These are phyloP conservation scores for Arachnomyces sp. DNA, from an alignment of 2,329 filamentous ascomycete species.

Conservation along the genomic window DNA sequence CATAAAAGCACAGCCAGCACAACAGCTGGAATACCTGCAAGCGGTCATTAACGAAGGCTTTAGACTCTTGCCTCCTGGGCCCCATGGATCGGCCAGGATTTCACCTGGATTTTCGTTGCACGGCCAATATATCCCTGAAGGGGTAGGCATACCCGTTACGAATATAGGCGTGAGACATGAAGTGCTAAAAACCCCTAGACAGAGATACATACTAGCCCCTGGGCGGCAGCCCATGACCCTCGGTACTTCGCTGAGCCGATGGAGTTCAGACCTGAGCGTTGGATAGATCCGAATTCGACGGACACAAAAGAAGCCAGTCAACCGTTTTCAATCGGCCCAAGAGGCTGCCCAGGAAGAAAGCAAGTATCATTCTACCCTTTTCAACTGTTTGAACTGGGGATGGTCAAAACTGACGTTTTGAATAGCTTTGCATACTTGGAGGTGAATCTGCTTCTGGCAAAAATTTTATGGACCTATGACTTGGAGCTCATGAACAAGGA, in stretches of 20 bases:
- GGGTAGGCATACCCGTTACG: constrained; percentile 7
- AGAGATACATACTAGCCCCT: constrained; percentile 20
- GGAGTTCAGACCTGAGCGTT: constrained; percentile 13
- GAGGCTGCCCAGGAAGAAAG: constrained; percentile 23
- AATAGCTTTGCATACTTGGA: constrained; percentile 26
- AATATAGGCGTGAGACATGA: neutral
- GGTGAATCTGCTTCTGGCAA: constrained; percentile 19
- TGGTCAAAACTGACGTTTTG: neutral
- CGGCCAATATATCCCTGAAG: constrained; percentile 29
- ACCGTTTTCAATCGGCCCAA: constrained; percentile 14
- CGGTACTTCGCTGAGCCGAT: constrained; percentile 16
- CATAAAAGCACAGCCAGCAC: constrained; percentile 9
- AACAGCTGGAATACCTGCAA: constrained; percentile 29
- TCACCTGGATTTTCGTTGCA: constrained; percentile 30
- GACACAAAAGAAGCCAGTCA: constrained; percentile 7
- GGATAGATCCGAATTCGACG: constrained; percentile 7
- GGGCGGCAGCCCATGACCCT: constrained; percentile 16
- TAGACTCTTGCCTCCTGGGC: constrained; percentile 39
- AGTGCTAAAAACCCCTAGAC: constrained; percentile 9
- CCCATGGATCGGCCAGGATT: constrained; percentile 32
- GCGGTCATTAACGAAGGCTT: constrained; percentile 41
- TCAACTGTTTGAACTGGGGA: neutral
- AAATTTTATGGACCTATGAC: constrained; percentile 19
- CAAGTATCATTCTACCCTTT: constrained; percentile 15
- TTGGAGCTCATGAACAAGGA: constrained; percentile 1